A percentile compares a stretch with the other conserved stretches of the same genome.
phyloP scores from a whole-genome alignment of 1,139 yeast species.

The Nematodospora anomalae region DNA sequence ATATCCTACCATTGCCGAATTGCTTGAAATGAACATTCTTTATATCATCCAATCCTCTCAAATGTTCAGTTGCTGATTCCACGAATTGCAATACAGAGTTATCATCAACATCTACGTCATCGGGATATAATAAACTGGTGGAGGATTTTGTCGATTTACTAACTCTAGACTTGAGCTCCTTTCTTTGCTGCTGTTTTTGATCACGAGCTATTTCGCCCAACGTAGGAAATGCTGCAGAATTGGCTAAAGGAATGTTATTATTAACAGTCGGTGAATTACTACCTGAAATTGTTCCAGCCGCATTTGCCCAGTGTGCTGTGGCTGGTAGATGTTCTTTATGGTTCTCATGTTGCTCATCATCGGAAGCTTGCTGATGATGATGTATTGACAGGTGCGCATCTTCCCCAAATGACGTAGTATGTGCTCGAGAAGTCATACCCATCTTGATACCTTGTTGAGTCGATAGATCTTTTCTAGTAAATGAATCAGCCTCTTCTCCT shows the following conservation, averaged over 20 bases:
- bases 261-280: slow-evolving; percentile 34
- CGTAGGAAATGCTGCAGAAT: slow-evolving; percentile 69
- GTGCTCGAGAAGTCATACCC: slow-evolving; percentile 36
- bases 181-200: slow-evolving; percentile 36
- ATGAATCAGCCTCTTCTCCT: slow-evolving; percentile 98
- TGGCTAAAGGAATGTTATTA: slow-evolving; percentile 42
- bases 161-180: slow-evolving; percentile 28
- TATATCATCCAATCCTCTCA: slow-evolving; percentile 32
- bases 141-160: slow-evolving; percentile 21
- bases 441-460: slow-evolving; percentile 73
- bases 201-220: slow-evolving; percentile 62
- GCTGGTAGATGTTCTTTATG: slow-evolving; percentile 45
- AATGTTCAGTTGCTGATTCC: slow-evolving; percentile 37
- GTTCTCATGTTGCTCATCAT: slow-evolving; percentile 16
- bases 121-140: slow-evolving; percentile 31
- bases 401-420: slow-evolving; percentile 14
- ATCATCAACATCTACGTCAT: slow-evolving; percentile 44
- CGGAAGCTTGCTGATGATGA: slow-evolving; percentile 13
- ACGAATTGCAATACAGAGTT: slow-evolving; percentile 36
- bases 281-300: slow-evolving; percentile 26
- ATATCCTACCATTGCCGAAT: slow-evolving; percentile 20
- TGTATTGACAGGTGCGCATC: slow-evolving; percentile 5
- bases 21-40: slow-evolving; percentile 34
- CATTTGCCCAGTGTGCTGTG: slow-evolving; percentile 59
- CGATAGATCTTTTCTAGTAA: slow-evolving; percentile 87